Evolutionary conservation across 208 protist species (phyloP).

Genomic region (Leishmania guyanensis): DNA sequence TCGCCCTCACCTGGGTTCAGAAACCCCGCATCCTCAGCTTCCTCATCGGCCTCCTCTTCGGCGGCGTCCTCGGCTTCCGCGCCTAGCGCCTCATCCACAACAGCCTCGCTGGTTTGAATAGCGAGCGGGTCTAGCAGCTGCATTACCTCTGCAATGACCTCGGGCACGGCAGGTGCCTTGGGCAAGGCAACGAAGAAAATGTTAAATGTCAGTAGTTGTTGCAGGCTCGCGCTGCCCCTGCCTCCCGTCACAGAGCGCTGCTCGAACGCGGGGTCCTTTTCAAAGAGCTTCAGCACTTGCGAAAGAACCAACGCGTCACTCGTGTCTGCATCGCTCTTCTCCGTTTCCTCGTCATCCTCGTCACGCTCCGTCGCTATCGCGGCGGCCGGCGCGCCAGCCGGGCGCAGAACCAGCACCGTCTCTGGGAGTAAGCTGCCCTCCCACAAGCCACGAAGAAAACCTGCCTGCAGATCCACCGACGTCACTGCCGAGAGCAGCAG

Average conservation of each 20-base stretch:
- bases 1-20: constrained; percentile 46
- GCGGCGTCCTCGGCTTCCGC: constrained; percentile 56
- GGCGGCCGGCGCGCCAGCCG: neutral
- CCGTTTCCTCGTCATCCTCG: constrained; percentile 30
- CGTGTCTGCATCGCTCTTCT: neutral
- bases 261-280: neutral
- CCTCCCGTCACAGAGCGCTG: constrained; percentile 5
- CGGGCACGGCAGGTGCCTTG: constrained; percentile 20
- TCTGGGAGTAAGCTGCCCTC: constrained; percentile 25
- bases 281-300: constrained; percentile 20
- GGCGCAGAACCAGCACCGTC: constrained; percentile 25
- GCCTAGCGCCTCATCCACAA: constrained; percentile 42
- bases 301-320: constrained; percentile 18
- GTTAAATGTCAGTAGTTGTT: constrained; percentile 10
- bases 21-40: constrained; percentile 64
- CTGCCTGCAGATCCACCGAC: constrained; percentile 4
- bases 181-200: constrained; percentile 40
- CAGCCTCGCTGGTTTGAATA: constrained; percentile 48
- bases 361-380: neutral
- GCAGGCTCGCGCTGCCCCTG: neutral
- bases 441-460: constrained; percentile 16
- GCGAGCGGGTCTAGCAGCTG: constrained; percentile 53
- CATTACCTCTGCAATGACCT: constrained; percentile 45
- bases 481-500: constrained; percentile 55
- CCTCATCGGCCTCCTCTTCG: constrained; percentile 55